These are phyloP conservation scores for Xylariales sp. DNA, from an alignment of 2,329 filamentous ascomycete genomes.

Conservation along the genomic window DNA sequence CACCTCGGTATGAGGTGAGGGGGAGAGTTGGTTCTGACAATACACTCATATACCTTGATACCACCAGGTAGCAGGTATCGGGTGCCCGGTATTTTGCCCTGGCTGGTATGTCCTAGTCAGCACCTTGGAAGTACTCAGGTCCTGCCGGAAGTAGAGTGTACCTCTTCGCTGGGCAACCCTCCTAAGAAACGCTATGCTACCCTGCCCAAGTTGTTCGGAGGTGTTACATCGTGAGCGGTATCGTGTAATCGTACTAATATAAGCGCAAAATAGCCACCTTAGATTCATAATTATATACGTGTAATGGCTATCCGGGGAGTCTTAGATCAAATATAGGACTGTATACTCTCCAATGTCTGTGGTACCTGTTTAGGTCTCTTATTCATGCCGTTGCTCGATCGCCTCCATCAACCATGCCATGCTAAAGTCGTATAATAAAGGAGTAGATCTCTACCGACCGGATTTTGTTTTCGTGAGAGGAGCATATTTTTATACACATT, in stretches of 20 bases:
- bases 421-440: conserved; percentile 35
- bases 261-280: neutral
- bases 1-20: too few species aligned
- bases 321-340: conserved; percentile 27
- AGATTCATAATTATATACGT: conserved; percentile 25
- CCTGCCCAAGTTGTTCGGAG: neutral
- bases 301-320: conserved; percentile 5
- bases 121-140: too few species aligned
- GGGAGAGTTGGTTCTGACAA: too few species aligned
- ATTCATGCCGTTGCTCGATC: conserved; percentile 21
- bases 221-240: neutral
- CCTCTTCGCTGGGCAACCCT: too few species aligned
- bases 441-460: conserved; percentile 39
- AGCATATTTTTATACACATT: conserved; percentile 48
- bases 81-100: too few species aligned
- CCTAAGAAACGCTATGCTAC: too few species aligned
- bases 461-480: conserved; percentile 48
- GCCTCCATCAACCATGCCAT: conserved; percentile 20
- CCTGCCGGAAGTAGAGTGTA: too few species aligned
- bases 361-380: conserved; percentile 33
- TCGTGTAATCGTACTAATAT: neutral
- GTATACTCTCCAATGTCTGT: conserved; percentile 34
- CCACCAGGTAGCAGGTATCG: too few species aligned
- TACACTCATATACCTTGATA: too few species aligned
- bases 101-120: too few species aligned